These are phyloP conservation scores for Neonectria hederae DNA, from an alignment of 2,329 filamentous ascomycete species.

Conservation along the genomic window DNA sequence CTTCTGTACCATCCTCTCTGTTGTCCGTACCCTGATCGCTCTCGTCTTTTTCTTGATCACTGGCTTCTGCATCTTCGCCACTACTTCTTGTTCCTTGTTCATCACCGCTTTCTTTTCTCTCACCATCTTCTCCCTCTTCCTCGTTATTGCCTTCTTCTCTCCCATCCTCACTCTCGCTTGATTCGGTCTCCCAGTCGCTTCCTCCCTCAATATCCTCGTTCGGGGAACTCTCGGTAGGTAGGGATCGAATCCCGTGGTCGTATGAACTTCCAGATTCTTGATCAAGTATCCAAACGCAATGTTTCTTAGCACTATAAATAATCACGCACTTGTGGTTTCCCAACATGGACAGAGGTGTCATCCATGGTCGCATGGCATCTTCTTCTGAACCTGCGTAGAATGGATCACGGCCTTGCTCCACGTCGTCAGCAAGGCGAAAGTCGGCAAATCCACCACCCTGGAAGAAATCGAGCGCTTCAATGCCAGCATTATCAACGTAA, in stretches of 20 bases:
- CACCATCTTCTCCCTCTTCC: too few relatives aligned
- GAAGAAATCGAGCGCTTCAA: slow-evolving; percentile 29
- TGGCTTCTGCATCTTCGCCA: too few relatives aligned
- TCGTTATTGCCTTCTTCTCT: too few relatives aligned
- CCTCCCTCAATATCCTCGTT: too few relatives aligned
- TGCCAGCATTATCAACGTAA: slow-evolving; percentile 26
- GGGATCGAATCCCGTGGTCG: neutral
- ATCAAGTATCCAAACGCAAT: slow-evolving; percentile 24
- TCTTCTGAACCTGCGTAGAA: slow-evolving; percentile 28
- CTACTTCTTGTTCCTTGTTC: too few relatives aligned
- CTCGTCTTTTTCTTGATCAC: too few relatives aligned
- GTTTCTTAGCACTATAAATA: slow-evolving; percentile 41
- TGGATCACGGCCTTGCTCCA: slow-evolving; percentile 23
- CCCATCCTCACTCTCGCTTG: too few relatives aligned
- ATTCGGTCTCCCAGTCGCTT: too few relatives aligned
- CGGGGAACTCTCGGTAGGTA: too few relatives aligned
- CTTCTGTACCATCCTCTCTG: too few relatives aligned
- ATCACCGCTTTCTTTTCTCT: too few relatives aligned
- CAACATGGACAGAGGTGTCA: slow-evolving; percentile 35
- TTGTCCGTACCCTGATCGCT: too few relatives aligned
- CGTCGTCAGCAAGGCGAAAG: slow-evolving; percentile 27
- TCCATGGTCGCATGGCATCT: slow-evolving; percentile 40
- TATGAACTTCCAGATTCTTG: neutral
- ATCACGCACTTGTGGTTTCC: slow-evolving; percentile 39
- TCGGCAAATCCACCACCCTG: slow-evolving; percentile 31